phyloP scores from a whole-genome alignment of 106 monocot genomes.

The Dioscorea zingiberensis region DNA sequence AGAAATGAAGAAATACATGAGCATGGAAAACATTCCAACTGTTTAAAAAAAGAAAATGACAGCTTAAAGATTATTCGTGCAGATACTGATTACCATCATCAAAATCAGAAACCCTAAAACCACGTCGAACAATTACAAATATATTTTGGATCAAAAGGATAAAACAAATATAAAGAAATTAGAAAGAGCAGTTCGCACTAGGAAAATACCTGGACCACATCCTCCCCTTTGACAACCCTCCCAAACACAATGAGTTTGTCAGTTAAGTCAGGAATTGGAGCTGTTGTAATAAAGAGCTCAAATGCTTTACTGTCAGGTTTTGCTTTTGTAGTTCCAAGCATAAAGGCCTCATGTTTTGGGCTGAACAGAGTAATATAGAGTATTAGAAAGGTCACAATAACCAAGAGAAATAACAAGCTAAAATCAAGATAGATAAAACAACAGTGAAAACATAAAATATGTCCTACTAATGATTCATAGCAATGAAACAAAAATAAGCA shows the following conservation, averaged over 20 bases:
- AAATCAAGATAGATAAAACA: neutral
- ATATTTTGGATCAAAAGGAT: neutral
- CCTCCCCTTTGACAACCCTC: slow-evolving; percentile 80
- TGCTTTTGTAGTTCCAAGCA: slow-evolving; percentile 86
- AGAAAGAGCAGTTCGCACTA: neutral
- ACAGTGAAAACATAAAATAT: neutral
- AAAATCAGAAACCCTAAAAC: neutral
- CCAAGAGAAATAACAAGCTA: neutral
- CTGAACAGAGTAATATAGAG: slow-evolving; percentile 39
- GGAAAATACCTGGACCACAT: slow-evolving; percentile 80
- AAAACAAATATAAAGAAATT: neutral
- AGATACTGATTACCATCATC: neutral
- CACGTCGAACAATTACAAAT: neutral
- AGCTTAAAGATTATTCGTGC: neutral
- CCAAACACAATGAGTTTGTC: slow-evolving; percentile 93
- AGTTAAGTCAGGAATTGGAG: slow-evolving; percentile 86
- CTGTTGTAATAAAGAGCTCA: slow-evolving; percentile 94
- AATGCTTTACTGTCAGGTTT: slow-evolving; percentile 61
- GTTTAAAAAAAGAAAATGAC: neutral
- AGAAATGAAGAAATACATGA: neutral
- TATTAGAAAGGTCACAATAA: too few species aligned
- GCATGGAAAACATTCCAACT: neutral
- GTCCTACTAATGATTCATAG: too few species aligned
- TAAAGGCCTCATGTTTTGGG: slow-evolving; percentile 94
- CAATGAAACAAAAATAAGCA: neutral